Conservation (phyloP, 371 early-diverging fungal species). For the Syncephalastrum racemosum region DNA sequence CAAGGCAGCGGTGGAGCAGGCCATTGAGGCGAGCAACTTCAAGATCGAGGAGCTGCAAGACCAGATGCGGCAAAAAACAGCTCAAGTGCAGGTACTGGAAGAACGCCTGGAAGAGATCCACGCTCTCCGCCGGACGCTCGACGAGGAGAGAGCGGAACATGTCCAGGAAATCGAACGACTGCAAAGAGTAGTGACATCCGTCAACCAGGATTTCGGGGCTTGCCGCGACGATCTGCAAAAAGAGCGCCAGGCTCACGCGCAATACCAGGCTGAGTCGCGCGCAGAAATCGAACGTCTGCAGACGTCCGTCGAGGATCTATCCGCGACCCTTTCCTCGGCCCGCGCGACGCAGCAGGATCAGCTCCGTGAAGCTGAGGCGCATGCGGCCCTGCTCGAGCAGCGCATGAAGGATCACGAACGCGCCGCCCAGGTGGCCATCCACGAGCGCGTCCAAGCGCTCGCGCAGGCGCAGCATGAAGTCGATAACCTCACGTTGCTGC, state of each 20-base stretch:
- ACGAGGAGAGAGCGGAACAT: conserved; percentile 22
- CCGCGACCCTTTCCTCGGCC: neutral
- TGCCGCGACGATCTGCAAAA: conserved; percentile 14
- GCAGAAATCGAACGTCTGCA: conserved; percentile 8
- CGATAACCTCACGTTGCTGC: conserved; percentile 24
- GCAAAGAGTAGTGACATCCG: conserved; percentile 8
- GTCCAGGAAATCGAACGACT: conserved; percentile 17
- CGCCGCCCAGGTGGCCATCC: conserved; percentile 20
- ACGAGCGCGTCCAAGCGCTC: conserved; percentile 26
- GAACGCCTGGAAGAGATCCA: conserved; percentile 27
- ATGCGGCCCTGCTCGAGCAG: conserved; percentile 16
- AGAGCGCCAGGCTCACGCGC: conserved; percentile 5
- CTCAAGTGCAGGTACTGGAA: conserved; percentile 19
- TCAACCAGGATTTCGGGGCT: conserved; percentile 7
- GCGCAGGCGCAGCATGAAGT: conserved; percentile 32
- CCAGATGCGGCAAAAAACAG: conserved; percentile 14
- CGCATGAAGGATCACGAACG: conserved; percentile 30
- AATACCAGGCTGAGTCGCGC: neutral
- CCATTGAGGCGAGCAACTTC: conserved; percentile 1
- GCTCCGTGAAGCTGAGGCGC: conserved; percentile 12
- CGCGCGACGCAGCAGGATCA: conserved; percentile 10
- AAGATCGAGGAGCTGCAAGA: conserved; percentile 12
- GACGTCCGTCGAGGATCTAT: conserved; percentile 11
- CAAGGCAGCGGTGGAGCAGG: conserved; percentile 6
- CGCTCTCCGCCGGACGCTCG: conserved; percentile 19